Conservation (phyloP, 257 asterid genomes). For the Apocynum venetum region DNA sequence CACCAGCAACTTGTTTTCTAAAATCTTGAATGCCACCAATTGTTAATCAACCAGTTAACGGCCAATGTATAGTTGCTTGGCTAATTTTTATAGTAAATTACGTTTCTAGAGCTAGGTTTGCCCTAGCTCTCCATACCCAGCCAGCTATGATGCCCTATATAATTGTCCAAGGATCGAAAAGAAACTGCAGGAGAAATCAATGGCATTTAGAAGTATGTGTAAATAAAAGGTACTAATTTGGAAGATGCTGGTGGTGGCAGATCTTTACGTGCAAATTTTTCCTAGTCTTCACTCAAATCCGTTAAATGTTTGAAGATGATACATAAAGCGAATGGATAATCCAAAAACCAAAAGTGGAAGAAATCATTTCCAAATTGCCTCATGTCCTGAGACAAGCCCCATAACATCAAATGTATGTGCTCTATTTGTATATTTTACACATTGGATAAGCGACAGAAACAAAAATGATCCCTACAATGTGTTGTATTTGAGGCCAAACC, state of each 20-base stretch:
- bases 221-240: neutral
- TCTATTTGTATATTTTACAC: neutral
- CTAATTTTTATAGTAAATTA: neutral
- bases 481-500: neutral
- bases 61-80: neutral
- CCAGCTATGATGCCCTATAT: neutral
- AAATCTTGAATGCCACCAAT: neutral
- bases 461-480: neutral
- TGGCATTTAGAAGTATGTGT: neutral
- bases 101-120: neutral
- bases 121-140: neutral
- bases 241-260: conserved; percentile 2
- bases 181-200: neutral
- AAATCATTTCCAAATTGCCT: neutral
- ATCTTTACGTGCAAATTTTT: conserved; percentile 1
- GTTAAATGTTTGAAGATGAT: conserved; percentile 15
- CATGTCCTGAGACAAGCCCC: neutral
- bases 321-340: conserved; percentile 11
- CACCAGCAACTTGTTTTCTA: neutral
- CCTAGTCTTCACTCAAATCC: conserved; percentile 13
- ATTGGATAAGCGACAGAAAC: neutral
- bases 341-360: neutral
- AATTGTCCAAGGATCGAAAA: neutral
- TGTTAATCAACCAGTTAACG: neutral
- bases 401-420: neutral